These are phyloP conservation scores for Candida sakaeoensis DNA, from an alignment of 805 yeast genomes.

Conservation along the genomic window DNA sequence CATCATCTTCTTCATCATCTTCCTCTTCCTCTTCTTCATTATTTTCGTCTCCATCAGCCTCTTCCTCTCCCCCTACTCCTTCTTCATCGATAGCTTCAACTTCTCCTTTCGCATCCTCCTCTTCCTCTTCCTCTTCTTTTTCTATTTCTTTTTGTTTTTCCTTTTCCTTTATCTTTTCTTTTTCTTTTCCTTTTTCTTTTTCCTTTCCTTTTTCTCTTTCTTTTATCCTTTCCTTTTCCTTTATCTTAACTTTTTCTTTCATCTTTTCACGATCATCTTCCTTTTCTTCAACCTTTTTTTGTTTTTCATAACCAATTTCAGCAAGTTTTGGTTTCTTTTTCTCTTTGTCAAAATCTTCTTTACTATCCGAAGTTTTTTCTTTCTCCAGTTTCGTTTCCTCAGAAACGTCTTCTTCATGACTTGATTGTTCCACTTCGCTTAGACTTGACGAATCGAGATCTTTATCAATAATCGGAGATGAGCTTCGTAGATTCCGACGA, in stretches of 20 bases:
- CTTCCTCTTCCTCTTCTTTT: not conserved
- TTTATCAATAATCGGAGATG: constrained; percentile 4
- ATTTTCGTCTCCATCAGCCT: constrained; percentile 16
- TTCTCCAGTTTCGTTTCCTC: constrained; percentile 7
- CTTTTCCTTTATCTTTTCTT: constrained; percentile 18
- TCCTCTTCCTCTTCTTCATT: constrained; percentile 8
- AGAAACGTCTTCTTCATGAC: constrained; percentile 7
- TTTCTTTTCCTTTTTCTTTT: constrained; percentile 12
- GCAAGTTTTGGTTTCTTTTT: no score
- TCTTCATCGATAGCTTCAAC: constrained; percentile 4
- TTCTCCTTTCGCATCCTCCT: not conserved
- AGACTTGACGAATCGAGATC: constrained; percentile 12
- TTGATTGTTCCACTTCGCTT: constrained; percentile 12
- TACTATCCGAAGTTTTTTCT: constrained; percentile 10
- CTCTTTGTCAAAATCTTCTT: no score
- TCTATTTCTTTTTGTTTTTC: constrained; percentile 4
- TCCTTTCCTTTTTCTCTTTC: constrained; percentile 1
- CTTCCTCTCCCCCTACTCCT: constrained; percentile 12
- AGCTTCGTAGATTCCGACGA: constrained; percentile 8
- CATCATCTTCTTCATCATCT: constrained; percentile 8
- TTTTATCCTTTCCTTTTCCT: constrained; percentile 12
- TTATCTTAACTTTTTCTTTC: constrained; percentile 8
- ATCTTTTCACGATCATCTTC: constrained; percentile 9
- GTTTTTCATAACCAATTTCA: no score
- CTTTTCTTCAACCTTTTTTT: constrained; percentile 10